Conservation (phyloP, 2,329 filamentous ascomycete species). For the Tolypocladium endophyticum region DNA sequence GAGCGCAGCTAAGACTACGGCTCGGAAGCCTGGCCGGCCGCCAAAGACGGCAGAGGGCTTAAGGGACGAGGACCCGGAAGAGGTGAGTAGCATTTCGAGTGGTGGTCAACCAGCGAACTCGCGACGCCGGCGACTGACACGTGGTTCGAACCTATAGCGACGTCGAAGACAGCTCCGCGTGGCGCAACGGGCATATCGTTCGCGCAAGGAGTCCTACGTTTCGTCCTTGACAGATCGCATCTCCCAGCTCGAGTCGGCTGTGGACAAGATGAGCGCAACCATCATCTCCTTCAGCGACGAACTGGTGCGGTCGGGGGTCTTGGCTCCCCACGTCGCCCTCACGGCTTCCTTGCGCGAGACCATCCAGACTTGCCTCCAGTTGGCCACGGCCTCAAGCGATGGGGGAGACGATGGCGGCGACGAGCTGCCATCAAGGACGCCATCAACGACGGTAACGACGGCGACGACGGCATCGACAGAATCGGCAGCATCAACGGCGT, state of each 20-base stretch:
- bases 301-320: slow-evolving; percentile 6
- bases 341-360: slow-evolving; percentile 6
- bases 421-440: neutral
- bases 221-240: slow-evolving; percentile 57
- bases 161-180: slow-evolving; percentile 72
- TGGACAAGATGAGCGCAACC: slow-evolving; percentile 54
- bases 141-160: slow-evolving; percentile 32
- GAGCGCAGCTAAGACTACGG: neutral
- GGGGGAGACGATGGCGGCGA: neutral
- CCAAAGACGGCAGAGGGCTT: neutral
- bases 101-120: neutral
- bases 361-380: slow-evolving; percentile 5
- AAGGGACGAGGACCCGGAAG: slow-evolving; percentile 1
- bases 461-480: no score
- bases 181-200: slow-evolving; percentile 68
- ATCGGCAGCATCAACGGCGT: neutral
- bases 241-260: slow-evolving; percentile 48
- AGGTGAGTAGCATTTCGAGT: neutral
- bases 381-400: slow-evolving; percentile 1
- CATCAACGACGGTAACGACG: neutral
- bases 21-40: neutral
- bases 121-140: neutral
- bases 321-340: slow-evolving; percentile 4
- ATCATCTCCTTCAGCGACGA: slow-evolving; percentile 7
- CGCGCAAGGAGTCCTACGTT: slow-evolving; percentile 69